phyloP scores from a whole-genome alignment of 1,139 yeast genomes.

The Blastobotrys serpentis region DNA sequence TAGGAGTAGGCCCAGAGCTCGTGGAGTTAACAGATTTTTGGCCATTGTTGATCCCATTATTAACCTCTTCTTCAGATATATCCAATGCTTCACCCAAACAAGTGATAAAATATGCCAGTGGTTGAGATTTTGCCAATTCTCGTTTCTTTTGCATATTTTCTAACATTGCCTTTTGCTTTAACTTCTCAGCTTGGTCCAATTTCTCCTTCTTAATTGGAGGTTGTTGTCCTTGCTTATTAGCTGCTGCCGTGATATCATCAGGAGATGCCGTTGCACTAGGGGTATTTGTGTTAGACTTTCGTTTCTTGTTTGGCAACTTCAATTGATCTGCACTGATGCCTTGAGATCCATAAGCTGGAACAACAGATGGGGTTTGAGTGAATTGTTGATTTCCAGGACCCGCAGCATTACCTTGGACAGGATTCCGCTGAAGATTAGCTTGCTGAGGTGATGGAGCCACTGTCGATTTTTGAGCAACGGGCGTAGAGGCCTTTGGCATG shows the following conservation, averaged over 20 bases:
- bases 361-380: slow-evolving; percentile 30
- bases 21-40: slow-evolving; percentile 12
- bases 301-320: slow-evolving; percentile 32
- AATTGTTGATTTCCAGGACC: slow-evolving; percentile 7
- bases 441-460: slow-evolving; percentile 10
- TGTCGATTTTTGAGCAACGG: slow-evolving; percentile 3
- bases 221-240: slow-evolving; percentile 18
- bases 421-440: background rate
- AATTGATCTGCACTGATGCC: slow-evolving; percentile 34
- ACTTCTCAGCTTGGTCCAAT: slow-evolving; percentile 26
- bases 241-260: slow-evolving; percentile 19
- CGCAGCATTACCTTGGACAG: slow-evolving; percentile 1
- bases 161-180: slow-evolving; percentile 22
- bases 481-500: slow-evolving; percentile 11
- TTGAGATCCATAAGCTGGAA: slow-evolving; percentile 32
- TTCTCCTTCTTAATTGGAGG: slow-evolving; percentile 31
- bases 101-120: slow-evolving; percentile 31
- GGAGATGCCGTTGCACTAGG: slow-evolving; percentile 25
- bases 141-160: slow-evolving; percentile 27
- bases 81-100: slow-evolving; percentile 34
- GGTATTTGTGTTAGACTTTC: slow-evolving; percentile 25
- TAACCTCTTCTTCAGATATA: slow-evolving; percentile 30
- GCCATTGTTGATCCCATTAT: slow-evolving; percentile 17
- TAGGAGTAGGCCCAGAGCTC: slow-evolving; percentile 6
- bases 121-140: slow-evolving; percentile 31